Conservation (phyloP, 495 filamentous ascomycete genomes). For the Daldinia caldariorum region DNA sequence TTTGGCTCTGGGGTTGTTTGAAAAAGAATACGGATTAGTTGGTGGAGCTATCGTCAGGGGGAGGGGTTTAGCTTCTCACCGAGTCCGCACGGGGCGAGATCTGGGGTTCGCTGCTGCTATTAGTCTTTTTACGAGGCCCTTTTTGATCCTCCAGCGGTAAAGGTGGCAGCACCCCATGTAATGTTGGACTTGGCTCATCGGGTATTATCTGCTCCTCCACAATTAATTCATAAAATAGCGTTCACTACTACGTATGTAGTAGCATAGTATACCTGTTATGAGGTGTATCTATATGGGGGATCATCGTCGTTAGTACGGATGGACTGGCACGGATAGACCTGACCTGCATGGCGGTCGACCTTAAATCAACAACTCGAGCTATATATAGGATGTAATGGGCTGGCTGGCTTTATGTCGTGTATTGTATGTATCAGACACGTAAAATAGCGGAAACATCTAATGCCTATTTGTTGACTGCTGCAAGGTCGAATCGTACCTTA, state of each 20-base stretch:
- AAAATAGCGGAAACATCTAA: neutral
- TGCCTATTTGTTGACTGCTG: too few species aligned
- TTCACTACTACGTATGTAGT: neutral
- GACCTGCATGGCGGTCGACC: neutral
- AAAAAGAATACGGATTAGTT: neutral
- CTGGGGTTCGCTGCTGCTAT: neutral
- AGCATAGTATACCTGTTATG: too few species aligned
- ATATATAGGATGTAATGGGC: constrained; percentile 3
- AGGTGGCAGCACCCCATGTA: neutral
- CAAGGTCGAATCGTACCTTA: neutral
- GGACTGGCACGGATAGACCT: neutral
- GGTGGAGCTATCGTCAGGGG: neutral
- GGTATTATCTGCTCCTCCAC: neutral
- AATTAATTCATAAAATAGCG: neutral
- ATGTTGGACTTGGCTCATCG: neutral
- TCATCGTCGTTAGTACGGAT: neutral
- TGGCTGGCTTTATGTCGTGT: neutral
- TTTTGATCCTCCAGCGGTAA: neutral
- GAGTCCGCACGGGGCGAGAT: neutral
- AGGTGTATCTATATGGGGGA: neutral
- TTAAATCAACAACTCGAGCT: constrained; percentile 3
- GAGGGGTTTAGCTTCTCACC: neutral
- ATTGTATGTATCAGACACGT: neutral
- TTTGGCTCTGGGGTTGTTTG: neutral
- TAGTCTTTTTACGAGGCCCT: neutral